These are phyloP conservation scores for Alternaria sp. DNA, from an alignment of 2,329 filamentous ascomycete species.

Conservation along the genomic window DNA sequence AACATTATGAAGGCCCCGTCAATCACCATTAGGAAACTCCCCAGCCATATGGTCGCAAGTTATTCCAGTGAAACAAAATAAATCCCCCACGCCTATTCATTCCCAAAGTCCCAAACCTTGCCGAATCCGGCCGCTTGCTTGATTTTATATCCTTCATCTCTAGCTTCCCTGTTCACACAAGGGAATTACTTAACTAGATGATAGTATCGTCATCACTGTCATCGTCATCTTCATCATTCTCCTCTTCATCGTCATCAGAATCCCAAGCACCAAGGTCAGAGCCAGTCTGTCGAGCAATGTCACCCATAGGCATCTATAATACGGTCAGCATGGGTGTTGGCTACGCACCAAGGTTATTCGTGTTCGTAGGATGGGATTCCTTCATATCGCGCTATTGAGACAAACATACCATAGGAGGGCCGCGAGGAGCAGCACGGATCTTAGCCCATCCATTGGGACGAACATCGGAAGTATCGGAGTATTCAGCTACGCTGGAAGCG, in stretches of 20 bases:
- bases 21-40: background rate
- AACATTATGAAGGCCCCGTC: background rate
- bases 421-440: conserved; percentile 33
- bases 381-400: background rate
- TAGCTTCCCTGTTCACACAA: background rate
- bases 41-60: background rate
- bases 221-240: conserved; percentile 55
- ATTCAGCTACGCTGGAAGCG: conserved; percentile 37
- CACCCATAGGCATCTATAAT: conserved; percentile 19
- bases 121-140: background rate
- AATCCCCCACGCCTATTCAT: background rate
- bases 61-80: background rate
- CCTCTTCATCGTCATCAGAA: conserved; percentile 35
- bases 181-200: conserved; percentile 15
- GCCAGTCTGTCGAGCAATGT: conserved; percentile 7
- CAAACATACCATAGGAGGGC: conserved; percentile 27
- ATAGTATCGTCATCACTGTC: conserved; percentile 51
- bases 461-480: conserved; percentile 20
- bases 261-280: conserved; percentile 19
- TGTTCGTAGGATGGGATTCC: background rate
- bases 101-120: background rate
- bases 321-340: conserved; percentile 9
- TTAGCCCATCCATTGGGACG: conserved; percentile 38
- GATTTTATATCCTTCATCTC: background rate
- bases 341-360: background rate